phyloP scores from a whole-genome alignment of 495 filamentous ascomycete species.

The Sabuloglossum arenarium region DNA sequence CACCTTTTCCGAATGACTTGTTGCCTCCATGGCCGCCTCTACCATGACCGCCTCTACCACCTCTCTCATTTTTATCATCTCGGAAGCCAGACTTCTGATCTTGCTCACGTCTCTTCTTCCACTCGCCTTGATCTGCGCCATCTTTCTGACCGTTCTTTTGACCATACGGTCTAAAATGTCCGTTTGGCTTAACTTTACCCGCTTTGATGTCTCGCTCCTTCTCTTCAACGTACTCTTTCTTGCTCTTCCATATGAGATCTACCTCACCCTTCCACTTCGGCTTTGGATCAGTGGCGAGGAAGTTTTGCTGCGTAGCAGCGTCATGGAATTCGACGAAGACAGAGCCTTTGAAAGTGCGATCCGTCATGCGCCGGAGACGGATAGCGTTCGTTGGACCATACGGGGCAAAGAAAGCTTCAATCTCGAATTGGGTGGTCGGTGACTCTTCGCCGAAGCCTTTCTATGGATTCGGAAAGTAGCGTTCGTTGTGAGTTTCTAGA shows the following conservation, averaged over 20 bases:
- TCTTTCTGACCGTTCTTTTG: slow-evolving; percentile 7
- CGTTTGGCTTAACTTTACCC: slow-evolving; percentile 32
- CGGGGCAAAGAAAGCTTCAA: slow-evolving; percentile 75
- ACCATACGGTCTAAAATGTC: slow-evolving; percentile 11
- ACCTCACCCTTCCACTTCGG: slow-evolving; percentile 53
- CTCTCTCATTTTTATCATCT: slow-evolving; percentile 18
- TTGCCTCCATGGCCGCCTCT: too few relatives aligned
- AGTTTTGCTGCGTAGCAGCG: slow-evolving; percentile 52
- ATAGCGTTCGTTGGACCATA: slow-evolving; percentile 66
- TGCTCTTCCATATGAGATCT: slow-evolving; percentile 56
- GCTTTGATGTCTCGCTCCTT: slow-evolving; percentile 58
- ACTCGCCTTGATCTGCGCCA: slow-evolving; percentile 23
- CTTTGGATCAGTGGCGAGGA: slow-evolving; percentile 57
- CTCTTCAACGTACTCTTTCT: slow-evolving; percentile 65
- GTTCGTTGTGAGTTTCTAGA: neutral
- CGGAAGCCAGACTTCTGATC: slow-evolving; percentile 43
- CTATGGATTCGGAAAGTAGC: neutral
- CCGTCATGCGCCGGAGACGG: slow-evolving; percentile 57
- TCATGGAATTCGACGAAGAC: slow-evolving; percentile 80
- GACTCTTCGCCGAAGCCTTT: slow-evolving; percentile 82
- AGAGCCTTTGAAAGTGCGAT: slow-evolving; percentile 70
- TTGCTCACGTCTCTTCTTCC: slow-evolving; percentile 43
- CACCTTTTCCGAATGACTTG: slow-evolving; percentile 9
- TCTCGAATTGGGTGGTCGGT: slow-evolving; percentile 63
- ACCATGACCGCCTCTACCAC: slow-evolving; percentile 22